Evolutionary conservation across 495 filamentous ascomycete genomes (phyloP).

Genomic region (Aspergillus wentii): DNA sequence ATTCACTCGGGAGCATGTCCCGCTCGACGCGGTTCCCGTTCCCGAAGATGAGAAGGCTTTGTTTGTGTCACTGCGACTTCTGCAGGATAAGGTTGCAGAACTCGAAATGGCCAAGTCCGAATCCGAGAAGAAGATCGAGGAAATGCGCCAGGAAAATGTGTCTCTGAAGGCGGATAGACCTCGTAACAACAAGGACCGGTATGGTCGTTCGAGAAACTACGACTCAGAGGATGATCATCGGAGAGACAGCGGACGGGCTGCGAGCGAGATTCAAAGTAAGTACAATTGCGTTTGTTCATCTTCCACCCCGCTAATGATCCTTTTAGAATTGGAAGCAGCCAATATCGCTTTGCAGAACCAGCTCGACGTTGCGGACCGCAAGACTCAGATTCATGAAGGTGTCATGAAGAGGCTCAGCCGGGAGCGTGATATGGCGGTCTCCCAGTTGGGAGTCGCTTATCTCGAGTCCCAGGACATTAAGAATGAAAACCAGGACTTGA

Average conservation of each 20-base stretch:
- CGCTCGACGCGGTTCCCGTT: slow-evolving; percentile 59
- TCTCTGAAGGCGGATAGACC: slow-evolving; percentile 44
- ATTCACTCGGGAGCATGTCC: slow-evolving; percentile 38
- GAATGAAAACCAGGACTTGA: slow-evolving; percentile 47
- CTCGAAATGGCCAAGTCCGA: slow-evolving; percentile 58
- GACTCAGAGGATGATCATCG: slow-evolving; percentile 32
- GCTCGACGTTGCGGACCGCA: slow-evolving; percentile 55
- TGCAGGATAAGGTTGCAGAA: slow-evolving; percentile 61
- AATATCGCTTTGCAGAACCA: slow-evolving; percentile 52
- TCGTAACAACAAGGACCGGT: slow-evolving; percentile 39
- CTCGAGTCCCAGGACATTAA: slow-evolving; percentile 61
- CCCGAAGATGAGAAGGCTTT: slow-evolving; percentile 66
- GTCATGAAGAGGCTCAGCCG: slow-evolving; percentile 54
- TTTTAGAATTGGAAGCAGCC: slow-evolving; percentile 52
- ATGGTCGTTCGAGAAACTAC: slow-evolving; percentile 38
- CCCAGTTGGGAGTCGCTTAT: slow-evolving; percentile 59
- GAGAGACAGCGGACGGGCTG: slow-evolving; percentile 29
- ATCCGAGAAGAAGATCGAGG: slow-evolving; percentile 48
- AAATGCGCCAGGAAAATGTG: slow-evolving; percentile 53
- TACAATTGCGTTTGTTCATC: slow-evolving; percentile 2
- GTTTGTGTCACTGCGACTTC: slow-evolving; percentile 59
- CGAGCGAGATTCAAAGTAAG: slow-evolving; percentile 52
- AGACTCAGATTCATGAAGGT: slow-evolving; percentile 54
- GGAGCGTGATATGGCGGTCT: slow-evolving; percentile 61
- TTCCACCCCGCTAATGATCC: slow-evolving; percentile 10